Percentiles rank a stretch among this genome's conserved stretches.
These are phyloP conservation scores for Blastomyces silverae DNA, from an alignment of 2,329 filamentous ascomycete genomes.

Conservation along the genomic window DNA sequence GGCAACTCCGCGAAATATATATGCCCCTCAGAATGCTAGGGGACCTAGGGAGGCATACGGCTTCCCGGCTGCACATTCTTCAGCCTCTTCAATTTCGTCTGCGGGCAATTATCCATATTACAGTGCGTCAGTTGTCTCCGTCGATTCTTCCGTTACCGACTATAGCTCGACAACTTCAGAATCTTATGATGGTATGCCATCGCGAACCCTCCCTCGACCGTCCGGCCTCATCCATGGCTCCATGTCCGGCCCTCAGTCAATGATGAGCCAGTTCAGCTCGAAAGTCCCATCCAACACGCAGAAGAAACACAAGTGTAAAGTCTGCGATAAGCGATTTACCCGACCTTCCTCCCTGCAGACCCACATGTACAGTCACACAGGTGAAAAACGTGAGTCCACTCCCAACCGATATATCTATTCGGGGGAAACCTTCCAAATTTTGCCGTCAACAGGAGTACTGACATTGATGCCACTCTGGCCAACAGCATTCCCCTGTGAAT, in stretches of 20 bases:
- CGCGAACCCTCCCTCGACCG: slow-evolving; percentile 76
- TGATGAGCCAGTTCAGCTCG: slow-evolving; percentile 98
- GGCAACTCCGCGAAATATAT: slow-evolving; percentile 75
- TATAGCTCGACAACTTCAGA: slow-evolving; percentile 87
- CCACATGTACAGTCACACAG: slow-evolving; percentile 97
- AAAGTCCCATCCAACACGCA: slow-evolving; percentile 93
- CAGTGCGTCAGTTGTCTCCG: slow-evolving; percentile 62
- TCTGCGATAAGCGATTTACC: slow-evolving; percentile 96
- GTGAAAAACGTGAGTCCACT: slow-evolving; percentile 80
- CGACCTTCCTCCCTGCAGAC: slow-evolving; percentile 90
- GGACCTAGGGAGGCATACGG: slow-evolving; percentile 81
- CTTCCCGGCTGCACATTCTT: slow-evolving; percentile 82
- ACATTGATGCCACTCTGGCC: slow-evolving; percentile 16
- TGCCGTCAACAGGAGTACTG: neutral
- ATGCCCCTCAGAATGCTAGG: slow-evolving; percentile 61
- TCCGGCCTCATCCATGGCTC: slow-evolving; percentile 56
- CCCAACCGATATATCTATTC: neutral
- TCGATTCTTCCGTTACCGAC: slow-evolving; percentile 76
- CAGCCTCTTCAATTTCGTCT: slow-evolving; percentile 86
- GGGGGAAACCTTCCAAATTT: neutral
- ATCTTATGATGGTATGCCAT: slow-evolving; percentile 68
- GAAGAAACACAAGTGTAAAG: slow-evolving; percentile 99
- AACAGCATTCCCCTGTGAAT: slow-evolving; percentile 84
- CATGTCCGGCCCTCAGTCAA: slow-evolving; percentile 78
- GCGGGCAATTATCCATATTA: slow-evolving; percentile 80